Evolutionary conservation across 805 yeast genomes (phyloP), one percentile per base, ranked within the genome.

Genomic region (Candida ipomoeae): DNA sequence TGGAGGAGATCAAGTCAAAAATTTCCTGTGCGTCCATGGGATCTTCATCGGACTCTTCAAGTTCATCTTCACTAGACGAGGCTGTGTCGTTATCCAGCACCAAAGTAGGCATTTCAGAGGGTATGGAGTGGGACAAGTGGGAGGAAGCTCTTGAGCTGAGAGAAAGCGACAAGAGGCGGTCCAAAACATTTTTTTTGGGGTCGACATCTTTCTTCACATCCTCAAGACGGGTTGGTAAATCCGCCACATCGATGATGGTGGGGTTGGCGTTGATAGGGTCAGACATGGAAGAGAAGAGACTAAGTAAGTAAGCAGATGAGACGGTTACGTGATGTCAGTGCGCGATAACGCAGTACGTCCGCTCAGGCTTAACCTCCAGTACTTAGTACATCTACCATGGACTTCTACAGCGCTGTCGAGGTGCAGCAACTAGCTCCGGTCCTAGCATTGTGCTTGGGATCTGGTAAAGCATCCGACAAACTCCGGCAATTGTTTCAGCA

Each of bases 221-320:
- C 15, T 53, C 59, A 32, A 67, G 62, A 56, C 97, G 78, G 0
- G 84, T 85, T 1, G 98, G 97, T 23, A 92, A 79, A 48, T 82
- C 79, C 31, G 84, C 80, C 8, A 79, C 81, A 58, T 90, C 96
- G 44, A 89, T 69, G 37, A 92, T 83, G 32, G 85, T 83, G 20
- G 99, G 99, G 64, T 90, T 91, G 31, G 96, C 96, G 67, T 92
- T 92, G 52, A 92, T 84, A 17, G 86, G 86, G 50, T 89, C 96
- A 1, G 89, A 74, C 92, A 85, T 87, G 39, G 6, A 14, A 17
- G 21, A 42, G 40, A 13, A 13, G n/a, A n/a, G 44, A 23, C 13
- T 39, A 18, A 23, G 17, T 39, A 18, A 37, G 42, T 39, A 37
- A 37, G 42, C 33, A 18, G 43, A 40, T 31, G 41, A 18, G 23